A percentile compares a stretch with the other conserved stretches of the same genome.
Conservation (phyloP, 2,329 filamentous ascomycete genomes). For the Fusarium falciforme region DNA sequence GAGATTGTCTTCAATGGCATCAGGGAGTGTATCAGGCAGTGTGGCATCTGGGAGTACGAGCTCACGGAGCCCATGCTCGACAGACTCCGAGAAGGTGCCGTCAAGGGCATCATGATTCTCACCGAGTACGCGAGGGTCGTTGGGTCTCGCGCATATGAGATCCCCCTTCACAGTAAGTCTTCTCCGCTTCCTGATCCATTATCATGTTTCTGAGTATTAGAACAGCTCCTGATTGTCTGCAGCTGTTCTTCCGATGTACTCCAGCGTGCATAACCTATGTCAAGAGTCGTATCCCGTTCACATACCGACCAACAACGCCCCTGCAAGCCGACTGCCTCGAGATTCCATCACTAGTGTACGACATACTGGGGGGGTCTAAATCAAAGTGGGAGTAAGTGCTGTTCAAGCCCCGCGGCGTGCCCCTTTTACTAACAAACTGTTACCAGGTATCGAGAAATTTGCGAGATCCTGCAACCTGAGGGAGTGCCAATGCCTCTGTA, state of each 20-base stretch:
- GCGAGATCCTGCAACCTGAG: slow-evolving; percentile 4
- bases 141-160: slow-evolving; percentile 25
- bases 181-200: neutral
- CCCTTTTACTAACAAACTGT: slow-evolving; percentile 2
- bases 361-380: slow-evolving; percentile 12
- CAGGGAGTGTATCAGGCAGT: slow-evolving; percentile 5
- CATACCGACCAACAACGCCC: slow-evolving; percentile 18
- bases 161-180: slow-evolving; percentile 26
- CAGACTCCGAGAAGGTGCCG: slow-evolving; percentile 12
- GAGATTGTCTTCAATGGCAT: slow-evolving; percentile 6
- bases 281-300: neutral
- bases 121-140: slow-evolving; percentile 10
- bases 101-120: slow-evolving; percentile 22
- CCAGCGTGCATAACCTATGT: slow-evolving; percentile 9
- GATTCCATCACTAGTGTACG: slow-evolving; percentile 21
- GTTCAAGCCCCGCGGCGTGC: neutral
- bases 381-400: slow-evolving; percentile 23
- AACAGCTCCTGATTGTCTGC: slow-evolving; percentile 13
- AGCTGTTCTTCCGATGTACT: slow-evolving; percentile 15
- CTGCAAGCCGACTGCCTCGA: slow-evolving; percentile 19
- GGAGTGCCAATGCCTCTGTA: neutral
- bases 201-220: neutral
- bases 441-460: slow-evolving; percentile 14
- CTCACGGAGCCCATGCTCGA: slow-evolving; percentile 14
- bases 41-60: slow-evolving; percentile 12